Percentiles rank a stretch among this genome's conserved stretches.
Conservation (phyloP, 2,329 filamentous ascomycete genomes). For the Cercospora sp. region DNA sequence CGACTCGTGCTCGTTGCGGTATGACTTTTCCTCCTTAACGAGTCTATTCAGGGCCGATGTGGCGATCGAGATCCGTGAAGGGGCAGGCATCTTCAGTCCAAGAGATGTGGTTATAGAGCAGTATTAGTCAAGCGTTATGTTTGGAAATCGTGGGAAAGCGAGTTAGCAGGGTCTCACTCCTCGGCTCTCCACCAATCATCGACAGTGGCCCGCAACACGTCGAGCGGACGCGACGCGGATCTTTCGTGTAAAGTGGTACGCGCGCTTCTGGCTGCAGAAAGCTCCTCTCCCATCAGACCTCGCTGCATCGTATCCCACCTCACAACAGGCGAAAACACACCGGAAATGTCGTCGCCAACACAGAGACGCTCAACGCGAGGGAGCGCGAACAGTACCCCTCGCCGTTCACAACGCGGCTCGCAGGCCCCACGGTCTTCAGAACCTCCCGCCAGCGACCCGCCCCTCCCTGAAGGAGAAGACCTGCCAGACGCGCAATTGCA, state of each 20-base stretch:
- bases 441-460: constrained; percentile 44
- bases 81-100: constrained; percentile 65
- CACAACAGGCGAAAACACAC: constrained; percentile 3
- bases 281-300: not conserved
- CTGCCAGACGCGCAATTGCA: constrained; percentile 44
- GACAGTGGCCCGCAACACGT: not conserved
- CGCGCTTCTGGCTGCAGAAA: constrained; percentile 9
- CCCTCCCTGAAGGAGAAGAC: constrained; percentile 31
- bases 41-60: constrained; percentile 79
- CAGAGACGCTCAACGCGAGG: constrained; percentile 57
- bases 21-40: constrained; percentile 87
- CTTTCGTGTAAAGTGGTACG: constrained; percentile 12
- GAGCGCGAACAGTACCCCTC: constrained; percentile 47
- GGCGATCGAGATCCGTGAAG: constrained; percentile 74
- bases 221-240: not conserved
- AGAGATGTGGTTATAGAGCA: not conserved
- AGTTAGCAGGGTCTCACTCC: not conserved
- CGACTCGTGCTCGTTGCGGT: constrained; percentile 78
- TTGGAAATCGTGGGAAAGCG: constrained; percentile 9
- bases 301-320: constrained; percentile 4
- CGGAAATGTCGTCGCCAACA: constrained; percentile 63
- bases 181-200: constrained; percentile 7
- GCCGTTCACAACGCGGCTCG: constrained; percentile 56
- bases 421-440: constrained; percentile 49
- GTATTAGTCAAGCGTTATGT: constrained; percentile 5